Evolutionary conservation across 768 basidiomycete species (phyloP), one percentile per base, ranked within the genome.

Genomic region (Pulveroboletus sp.): DNA sequence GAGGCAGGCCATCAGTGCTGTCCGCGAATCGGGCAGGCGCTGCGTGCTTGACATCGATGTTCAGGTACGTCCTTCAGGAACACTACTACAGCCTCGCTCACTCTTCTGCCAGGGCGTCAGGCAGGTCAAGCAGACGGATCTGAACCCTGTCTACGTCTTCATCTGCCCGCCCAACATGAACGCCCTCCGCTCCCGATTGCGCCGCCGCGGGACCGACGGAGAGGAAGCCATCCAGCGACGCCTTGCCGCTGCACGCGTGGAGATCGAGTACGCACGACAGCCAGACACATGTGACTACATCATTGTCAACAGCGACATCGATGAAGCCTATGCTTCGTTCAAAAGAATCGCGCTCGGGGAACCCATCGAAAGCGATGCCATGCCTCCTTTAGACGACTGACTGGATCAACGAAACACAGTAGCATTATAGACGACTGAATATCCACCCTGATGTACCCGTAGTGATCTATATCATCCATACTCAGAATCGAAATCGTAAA

Each of bases 11-110:
- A 82, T 98, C 28, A 71, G 76, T 31, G 75, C 77, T 28, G 85
- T 96, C 26, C 75, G 81, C 32, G 68, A 76, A 15, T 73, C 78
- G 3, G 91, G 89, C 14, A 80, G 78, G 54, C 82, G 91, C 11
- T 97, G 95, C 65, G 85, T 98, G 51, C 78, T 98, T 35, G 95
- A 98, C 65, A 98, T 98, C 51, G 95, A 98, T 62, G 85, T 89
- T 9, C 94, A 98, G 85, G 92, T 59, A 58, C 45, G 17, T 33
- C 11, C 10, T 11, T 17, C 37, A 10, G 18, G 32, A 6, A 4
- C 31, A 3, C 26, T 37, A 8, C 31, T 6, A 14, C 7, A 6
- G 8, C 17, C 14, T 11, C 38, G 32, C 49, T 50, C 31, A 54
- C 28, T 33, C 14, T 43, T 38, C 46, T 32, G 21, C 2, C 69